Conservation (phyloP, 78 protist genomes). For the Dictyostelium firmibasis region DNA sequence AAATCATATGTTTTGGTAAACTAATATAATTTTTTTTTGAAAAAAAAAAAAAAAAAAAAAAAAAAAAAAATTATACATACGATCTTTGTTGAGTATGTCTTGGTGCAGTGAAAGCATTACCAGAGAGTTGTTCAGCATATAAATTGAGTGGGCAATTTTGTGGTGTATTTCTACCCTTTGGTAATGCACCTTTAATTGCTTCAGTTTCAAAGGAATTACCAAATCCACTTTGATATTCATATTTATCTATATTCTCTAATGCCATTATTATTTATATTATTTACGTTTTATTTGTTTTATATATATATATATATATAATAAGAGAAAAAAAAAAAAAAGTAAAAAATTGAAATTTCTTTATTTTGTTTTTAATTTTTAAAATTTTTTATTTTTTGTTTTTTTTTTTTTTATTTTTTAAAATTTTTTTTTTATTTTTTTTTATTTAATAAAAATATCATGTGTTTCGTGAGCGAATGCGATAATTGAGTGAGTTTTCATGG, state of each 20-base stretch:
- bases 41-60: neutral
- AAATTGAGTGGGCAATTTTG: slow-evolving; percentile 91
- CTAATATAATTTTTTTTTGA: too few relatives aligned
- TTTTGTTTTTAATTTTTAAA: neutral
- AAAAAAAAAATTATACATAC: slow-evolving; percentile 15
- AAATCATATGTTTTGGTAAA: too few relatives aligned
- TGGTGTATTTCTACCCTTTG: slow-evolving; percentile 93
- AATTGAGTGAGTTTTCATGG: neutral
- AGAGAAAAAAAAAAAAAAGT: too few relatives aligned
- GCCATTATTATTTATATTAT: neutral
- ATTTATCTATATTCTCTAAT: slow-evolving; percentile 14
- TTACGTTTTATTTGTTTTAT: too few relatives aligned
- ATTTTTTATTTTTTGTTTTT: too few relatives aligned
- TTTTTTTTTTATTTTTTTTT: too few relatives aligned
- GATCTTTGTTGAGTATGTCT: slow-evolving; percentile 83
- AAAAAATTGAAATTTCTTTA: neutral
- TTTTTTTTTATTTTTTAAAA: too few relatives aligned
- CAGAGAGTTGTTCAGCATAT: slow-evolving; percentile 97
- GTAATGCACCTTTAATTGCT: slow-evolving; percentile 91
- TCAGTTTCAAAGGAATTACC: slow-evolving; percentile 85
- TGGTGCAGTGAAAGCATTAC: slow-evolving; percentile 95
- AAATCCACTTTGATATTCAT: slow-evolving; percentile 90
- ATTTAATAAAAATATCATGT: neutral
- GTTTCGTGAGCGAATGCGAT: neutral
- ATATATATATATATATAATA: too few relatives aligned